Evolutionary conservation across 2,329 filamentous ascomycete genomes (phyloP), one percentile per base, ranked within the genome.

Genomic region (Sclerotinia subarctica): DNA sequence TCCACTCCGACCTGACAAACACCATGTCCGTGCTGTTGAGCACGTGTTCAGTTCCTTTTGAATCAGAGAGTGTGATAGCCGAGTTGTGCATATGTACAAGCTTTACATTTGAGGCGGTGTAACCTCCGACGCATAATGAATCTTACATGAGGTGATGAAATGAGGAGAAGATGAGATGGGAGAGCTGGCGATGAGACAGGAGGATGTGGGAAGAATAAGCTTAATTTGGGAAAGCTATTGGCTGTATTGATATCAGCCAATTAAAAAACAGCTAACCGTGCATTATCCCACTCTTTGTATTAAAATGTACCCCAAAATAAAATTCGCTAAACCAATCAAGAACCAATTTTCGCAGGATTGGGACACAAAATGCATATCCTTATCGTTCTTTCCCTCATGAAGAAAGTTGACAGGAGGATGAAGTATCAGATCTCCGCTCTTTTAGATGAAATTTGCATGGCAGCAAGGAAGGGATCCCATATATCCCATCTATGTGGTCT

Each of bases 401-500:
- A 62, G 21, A 49, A 38, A 51, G 29, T 51, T 26, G 58, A 38
- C 7, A 38, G 29, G 58, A 62, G 21, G n/a, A 46, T 13, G 32
- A 38, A 35, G 32, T 21, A 24, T 51, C n/a, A 51, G 46, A 62
- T 62, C 59, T 62, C 46, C 59, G 38, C 46, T 51, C 13, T 62
- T 51, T 51, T 62, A 49, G n/a, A 38, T 56, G 13, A 56, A n/a
- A 32, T 54, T 10, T 21, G 26, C 52, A 54, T 60, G 44, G 42
- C 42, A 47, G 13, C 32, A 49, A 47, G 58, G 44, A 60, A 35
- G 26, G 35, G 38, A 56, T 56, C 53, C 53, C 53, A 56, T 56
- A 21, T n/a, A 62, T 58, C 54, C 54, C 54, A 44, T 58, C 35
- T 58, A 58, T 38, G 15, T 62, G 46, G 15, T 26, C 59, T 62